phyloP scores from a whole-genome alignment of 371 early-diverging fungal species.

The Rhizomucor miehei region DNA sequence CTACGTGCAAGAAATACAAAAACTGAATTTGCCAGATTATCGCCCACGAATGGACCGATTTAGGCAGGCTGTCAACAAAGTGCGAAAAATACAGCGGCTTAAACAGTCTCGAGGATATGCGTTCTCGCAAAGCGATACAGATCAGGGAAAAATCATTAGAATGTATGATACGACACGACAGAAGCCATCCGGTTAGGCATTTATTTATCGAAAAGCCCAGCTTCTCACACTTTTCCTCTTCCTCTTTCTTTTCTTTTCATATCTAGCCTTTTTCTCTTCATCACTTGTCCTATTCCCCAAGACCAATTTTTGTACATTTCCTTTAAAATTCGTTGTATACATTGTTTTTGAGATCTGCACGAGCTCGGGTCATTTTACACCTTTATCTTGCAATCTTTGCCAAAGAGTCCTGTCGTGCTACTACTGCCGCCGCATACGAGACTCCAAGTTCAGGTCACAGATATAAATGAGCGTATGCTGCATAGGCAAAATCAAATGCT shows the following conservation, averaged over 20 bases:
- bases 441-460: too few relatives aligned
- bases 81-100: slow-evolving; percentile 87
- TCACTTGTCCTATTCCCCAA: too few relatives aligned
- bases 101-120: slow-evolving; percentile 94
- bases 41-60: slow-evolving; percentile 96
- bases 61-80: slow-evolving; percentile 95
- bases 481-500: too few relatives aligned
- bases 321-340: too few relatives aligned
- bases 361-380: too few relatives aligned
- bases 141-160: slow-evolving; percentile 90
- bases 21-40: slow-evolving; percentile 95
- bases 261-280: neutral
- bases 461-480: too few relatives aligned
- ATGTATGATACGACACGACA: slow-evolving; percentile 93
- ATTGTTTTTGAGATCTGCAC: too few relatives aligned
- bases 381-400: too few relatives aligned
- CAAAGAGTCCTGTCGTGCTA: too few relatives aligned
- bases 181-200: slow-evolving; percentile 74
- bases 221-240: neutral
- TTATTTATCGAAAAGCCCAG: too few relatives aligned
- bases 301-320: too few relatives aligned
- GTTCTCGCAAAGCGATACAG: slow-evolving; percentile 95
- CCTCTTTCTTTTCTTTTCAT: neutral
- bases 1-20: slow-evolving; percentile 96
- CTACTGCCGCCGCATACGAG: too few relatives aligned